A percentile compares a stretch with the other conserved stretches of the same genome.
phyloP scores from a whole-genome alignment of 2,329 filamentous ascomycete genomes.

The Cadophora malorum region DNA sequence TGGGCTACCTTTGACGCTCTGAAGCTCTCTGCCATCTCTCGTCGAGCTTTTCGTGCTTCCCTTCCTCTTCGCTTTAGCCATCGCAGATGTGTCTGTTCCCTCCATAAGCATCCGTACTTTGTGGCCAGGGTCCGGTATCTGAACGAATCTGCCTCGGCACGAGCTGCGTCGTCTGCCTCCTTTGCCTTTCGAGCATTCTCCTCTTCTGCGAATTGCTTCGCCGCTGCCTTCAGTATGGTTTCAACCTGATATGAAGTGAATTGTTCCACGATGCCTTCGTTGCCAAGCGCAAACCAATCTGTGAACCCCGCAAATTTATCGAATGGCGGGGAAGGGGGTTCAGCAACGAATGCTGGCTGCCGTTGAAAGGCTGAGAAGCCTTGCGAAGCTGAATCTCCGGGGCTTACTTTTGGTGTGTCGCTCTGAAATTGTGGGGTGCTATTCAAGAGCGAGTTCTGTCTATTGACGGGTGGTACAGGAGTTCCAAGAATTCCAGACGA shows the following conservation, averaged over 20 bases:
- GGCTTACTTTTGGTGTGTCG: not conserved
- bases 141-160: slow-evolving; percentile 38
- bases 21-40: slow-evolving; percentile 41
- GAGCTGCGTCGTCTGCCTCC: slow-evolving; percentile 36
- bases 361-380: not conserved
- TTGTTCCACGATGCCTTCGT: slow-evolving; percentile 45
- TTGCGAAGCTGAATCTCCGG: not conserved
- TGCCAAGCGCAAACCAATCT: slow-evolving; percentile 41
- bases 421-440: not conserved
- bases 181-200: slow-evolving; percentile 29
- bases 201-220: slow-evolving; percentile 34
- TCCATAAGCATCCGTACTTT: slow-evolving; percentile 44
- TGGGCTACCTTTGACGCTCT: slow-evolving; percentile 37
- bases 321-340: not conserved
- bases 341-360: not conserved
- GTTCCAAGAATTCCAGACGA: slow-evolving; percentile 4
- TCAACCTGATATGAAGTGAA: slow-evolving; percentile 40
- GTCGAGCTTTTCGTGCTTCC: slow-evolving; percentile 40
- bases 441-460: not conserved
- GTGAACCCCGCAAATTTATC: slow-evolving; percentile 23
- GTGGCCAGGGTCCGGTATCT: slow-evolving; percentile 40
- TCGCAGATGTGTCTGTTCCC: slow-evolving; percentile 34
- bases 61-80: slow-evolving; percentile 42
- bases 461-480: not conserved
- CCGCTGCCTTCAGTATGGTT: slow-evolving; percentile 33